Evolutionary conservation across 106 monocot genomes (phyloP).

Genomic region (Apostasia ramifera): DNA sequence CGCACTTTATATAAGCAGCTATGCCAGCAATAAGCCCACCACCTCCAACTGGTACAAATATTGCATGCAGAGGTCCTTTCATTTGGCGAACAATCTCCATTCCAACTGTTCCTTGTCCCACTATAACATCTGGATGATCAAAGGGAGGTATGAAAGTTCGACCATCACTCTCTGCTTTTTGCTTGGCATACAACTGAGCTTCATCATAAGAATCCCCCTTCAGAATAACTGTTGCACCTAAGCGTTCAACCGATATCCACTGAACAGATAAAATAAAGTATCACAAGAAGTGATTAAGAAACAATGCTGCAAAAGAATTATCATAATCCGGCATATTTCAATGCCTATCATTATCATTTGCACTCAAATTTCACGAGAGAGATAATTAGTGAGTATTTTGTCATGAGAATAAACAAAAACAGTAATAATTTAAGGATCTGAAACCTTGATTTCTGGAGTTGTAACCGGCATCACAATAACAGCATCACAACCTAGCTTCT

Average conservation of each 20-base stretch:
- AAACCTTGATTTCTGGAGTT: slow-evolving; percentile 96
- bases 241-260: slow-evolving; percentile 88
- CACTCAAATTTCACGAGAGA: not conserved
- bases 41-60: slow-evolving; percentile 99
- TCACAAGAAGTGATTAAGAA: not conserved
- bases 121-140: slow-evolving; percentile 88
- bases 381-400: not conserved
- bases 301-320: not conserved
- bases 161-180: slow-evolving; percentile 41
- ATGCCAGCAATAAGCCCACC: slow-evolving; percentile 97
- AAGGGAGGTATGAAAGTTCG: slow-evolving; percentile 93
- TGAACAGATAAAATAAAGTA: slow-evolving; percentile 9
- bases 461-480: slow-evolving; percentile 97
- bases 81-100: slow-evolving; percentile 90
- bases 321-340: not conserved
- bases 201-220: slow-evolving; percentile 97
- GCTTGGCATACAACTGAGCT: slow-evolving; percentile 81
- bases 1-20: slow-evolving; percentile 88
- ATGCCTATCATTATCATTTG: not conserved
- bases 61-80: slow-evolving; percentile 72
- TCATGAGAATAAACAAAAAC: not conserved
- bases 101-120: slow-evolving; percentile 91
- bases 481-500: slow-evolving; percentile 70
- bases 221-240: slow-evolving; percentile 89
- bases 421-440: not conserved